phyloP scores from a whole-genome alignment of 306 rosid species.

The Rubus parviflorus region DNA sequence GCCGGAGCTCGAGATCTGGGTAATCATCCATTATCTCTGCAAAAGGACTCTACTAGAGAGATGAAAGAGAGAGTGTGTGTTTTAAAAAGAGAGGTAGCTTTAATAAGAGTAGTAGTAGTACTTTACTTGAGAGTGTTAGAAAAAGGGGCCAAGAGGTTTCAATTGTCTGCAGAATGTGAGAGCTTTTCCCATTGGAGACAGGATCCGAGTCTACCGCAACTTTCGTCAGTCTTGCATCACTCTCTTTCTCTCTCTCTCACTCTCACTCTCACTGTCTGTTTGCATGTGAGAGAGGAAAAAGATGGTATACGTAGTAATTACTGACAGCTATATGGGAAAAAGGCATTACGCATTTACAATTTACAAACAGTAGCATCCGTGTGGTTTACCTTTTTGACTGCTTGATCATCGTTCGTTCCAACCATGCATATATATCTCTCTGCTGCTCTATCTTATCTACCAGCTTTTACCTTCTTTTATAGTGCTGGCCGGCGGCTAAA shows the following conservation, averaged over 20 bases:
- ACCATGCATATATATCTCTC: background rate
- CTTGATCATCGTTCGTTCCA: background rate
- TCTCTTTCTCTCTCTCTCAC: background rate
- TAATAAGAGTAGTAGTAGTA: background rate
- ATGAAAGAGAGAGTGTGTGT: background rate
- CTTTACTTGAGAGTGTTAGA: slow-evolving; percentile 7
- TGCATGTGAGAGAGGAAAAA: background rate
- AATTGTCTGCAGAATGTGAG: slow-evolving; percentile 23
- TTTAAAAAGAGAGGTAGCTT: background rate
- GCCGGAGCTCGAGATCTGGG: slow-evolving; percentile 75
- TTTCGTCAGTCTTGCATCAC: slow-evolving; percentile 44
- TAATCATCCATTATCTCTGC: slow-evolving; percentile 15
- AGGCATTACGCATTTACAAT: background rate
- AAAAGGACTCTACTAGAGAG: background rate
- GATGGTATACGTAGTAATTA: background rate
- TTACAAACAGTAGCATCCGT: slow-evolving; percentile 10
- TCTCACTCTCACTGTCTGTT: background rate
- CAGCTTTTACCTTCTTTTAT: background rate
- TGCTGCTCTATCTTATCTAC: background rate
- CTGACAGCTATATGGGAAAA: slow-evolving; percentile 5
- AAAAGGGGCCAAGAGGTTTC: background rate
- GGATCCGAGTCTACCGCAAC: slow-evolving; percentile 95
- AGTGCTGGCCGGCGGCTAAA: background rate
- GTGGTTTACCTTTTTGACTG: background rate
- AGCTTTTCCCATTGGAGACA: slow-evolving; percentile 46